Base-by-base conservation (phyloP, 257 asterid genomes). In the Verbena officinalis region DNA sequence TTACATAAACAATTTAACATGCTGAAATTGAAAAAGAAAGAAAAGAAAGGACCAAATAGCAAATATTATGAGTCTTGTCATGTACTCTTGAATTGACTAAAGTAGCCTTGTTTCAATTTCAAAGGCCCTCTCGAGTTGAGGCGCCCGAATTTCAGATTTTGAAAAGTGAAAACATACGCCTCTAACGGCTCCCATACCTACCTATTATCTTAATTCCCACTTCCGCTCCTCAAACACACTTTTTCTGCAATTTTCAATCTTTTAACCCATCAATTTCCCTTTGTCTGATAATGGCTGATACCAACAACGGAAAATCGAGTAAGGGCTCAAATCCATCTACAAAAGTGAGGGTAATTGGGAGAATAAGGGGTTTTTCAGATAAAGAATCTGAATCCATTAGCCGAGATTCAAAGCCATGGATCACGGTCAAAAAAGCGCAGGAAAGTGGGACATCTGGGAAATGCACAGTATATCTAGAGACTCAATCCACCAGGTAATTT, bases 341-440 rank as follows among this genome's bases (percentile, higher is more conserved):
- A 11, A 80, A 65, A 21, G 87, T 84, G 14, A 80, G 93, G 68
- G 53, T 91, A 44, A 59, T 88, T 0, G 96, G 95, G 2, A 88
- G 67, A 71, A 72, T 88, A 8, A 70, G 90, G 75, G 82, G 72
- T 17, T 76, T 78, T 23, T 73, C 83, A 0, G 75, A 63, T 11
- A 70, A 45, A 16, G 86, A 88, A 77, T 80, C 82, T 5, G 80
- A 73, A 63, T 38, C 73, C 30, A 16, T 38, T 42, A 36, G 21
- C 58, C 63, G 24, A 62, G 74, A 69, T 59, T 70, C 80, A 10
- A 81, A 70, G 49, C 77, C 83, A 20, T 82, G 95, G 90, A 72
- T 87, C 42, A 70, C 78, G 44, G 82, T 87, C 1, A 36, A 57
- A 15, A 76, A 78, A 34, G 34, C 77, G 20, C 64, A 69, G 21